These are phyloP conservation scores for Aspergillus udagawae DNA, from an alignment of 2,329 filamentous ascomycete species.

Conservation along the genomic window DNA sequence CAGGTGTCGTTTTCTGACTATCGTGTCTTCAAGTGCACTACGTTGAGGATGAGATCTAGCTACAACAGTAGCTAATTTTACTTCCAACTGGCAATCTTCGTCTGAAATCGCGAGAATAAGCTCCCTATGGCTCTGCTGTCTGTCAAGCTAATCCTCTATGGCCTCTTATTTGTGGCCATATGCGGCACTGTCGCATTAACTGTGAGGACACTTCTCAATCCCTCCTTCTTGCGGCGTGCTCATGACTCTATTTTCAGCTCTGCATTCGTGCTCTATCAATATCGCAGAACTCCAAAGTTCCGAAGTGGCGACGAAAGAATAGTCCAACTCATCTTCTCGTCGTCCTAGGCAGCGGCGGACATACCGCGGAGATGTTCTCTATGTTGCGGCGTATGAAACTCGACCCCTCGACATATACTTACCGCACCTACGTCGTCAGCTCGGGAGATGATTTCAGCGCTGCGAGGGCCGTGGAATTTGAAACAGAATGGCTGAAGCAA, in stretches of 20 bases:
- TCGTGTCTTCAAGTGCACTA: background rate
- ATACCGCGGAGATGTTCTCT: constrained; percentile 90
- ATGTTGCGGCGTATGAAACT: constrained; percentile 64
- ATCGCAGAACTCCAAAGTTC: constrained; percentile 27
- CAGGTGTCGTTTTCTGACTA: background rate
- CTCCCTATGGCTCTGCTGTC: background rate
- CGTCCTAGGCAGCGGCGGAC: constrained; percentile 87
- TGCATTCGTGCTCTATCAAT: constrained; percentile 22
- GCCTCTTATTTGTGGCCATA: background rate
- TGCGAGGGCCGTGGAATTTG: constrained; percentile 60
- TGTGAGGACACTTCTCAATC: constrained; percentile 2
- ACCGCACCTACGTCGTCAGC: constrained; percentile 78
- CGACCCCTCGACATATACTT: constrained; percentile 47
- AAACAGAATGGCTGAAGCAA: constrained; percentile 38
- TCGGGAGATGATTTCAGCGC: constrained; percentile 71
- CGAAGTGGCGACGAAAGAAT: constrained; percentile 26
- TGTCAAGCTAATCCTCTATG: background rate
- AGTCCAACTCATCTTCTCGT: constrained; percentile 63
- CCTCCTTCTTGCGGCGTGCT: background rate
- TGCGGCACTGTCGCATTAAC: background rate
- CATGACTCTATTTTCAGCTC: constrained; percentile 18
- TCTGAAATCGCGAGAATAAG: background rate
- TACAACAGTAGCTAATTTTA: background rate
- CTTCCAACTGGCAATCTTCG: background rate
- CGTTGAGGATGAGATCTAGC: background rate